Evolutionary conservation across 192 early-diverging fungal species (phyloP).

Genomic region (Mortierella alpina): DNA sequence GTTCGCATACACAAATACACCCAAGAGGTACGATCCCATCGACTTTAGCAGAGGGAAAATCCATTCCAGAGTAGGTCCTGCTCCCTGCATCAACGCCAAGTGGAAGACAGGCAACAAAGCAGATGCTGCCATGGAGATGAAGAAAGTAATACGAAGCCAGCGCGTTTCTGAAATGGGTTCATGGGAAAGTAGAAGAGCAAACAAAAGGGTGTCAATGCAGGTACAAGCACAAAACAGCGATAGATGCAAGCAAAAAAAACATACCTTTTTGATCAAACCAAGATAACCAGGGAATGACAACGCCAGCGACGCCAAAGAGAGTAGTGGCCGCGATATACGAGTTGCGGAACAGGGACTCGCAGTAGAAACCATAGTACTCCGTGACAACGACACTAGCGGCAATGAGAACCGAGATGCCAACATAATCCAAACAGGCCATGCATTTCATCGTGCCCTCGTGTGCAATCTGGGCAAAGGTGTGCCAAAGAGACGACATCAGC

Average conservation of each 20-base stretch:
- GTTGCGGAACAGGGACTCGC: constrained; percentile 45
- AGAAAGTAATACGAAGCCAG: constrained; percentile 65
- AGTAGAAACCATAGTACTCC: constrained; percentile 72
- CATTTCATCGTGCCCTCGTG: constrained; percentile 62
- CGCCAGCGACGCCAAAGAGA: constrained; percentile 60
- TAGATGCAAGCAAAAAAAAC: constrained; percentile 5
- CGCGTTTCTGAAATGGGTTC: constrained; percentile 29
- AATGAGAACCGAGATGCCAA: constrained; percentile 72
- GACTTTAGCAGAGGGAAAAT: constrained; percentile 58
- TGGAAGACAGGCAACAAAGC: constrained; percentile 63
- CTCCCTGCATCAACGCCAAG: constrained; percentile 55
- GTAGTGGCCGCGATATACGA: constrained; percentile 65
- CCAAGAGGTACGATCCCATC: constrained; percentile 60
- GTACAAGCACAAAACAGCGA: background rate
- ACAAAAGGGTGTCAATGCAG: constrained; percentile 9
- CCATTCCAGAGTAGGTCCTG: constrained; percentile 53
- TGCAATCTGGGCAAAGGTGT: constrained; percentile 70
- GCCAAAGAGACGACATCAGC: constrained; percentile 70
- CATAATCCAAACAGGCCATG: constrained; percentile 71
- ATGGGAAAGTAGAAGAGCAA: background rate
- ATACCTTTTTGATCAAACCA: constrained; percentile 63
- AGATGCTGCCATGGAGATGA: constrained; percentile 61
- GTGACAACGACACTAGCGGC: constrained; percentile 67
- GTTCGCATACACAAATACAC: constrained; percentile 68
- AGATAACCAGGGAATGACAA: constrained; percentile 61